Evolutionary conservation across 768 basidiomycete genomes (phyloP).

Genomic region (Rhodotorula kratochvilovae): DNA sequence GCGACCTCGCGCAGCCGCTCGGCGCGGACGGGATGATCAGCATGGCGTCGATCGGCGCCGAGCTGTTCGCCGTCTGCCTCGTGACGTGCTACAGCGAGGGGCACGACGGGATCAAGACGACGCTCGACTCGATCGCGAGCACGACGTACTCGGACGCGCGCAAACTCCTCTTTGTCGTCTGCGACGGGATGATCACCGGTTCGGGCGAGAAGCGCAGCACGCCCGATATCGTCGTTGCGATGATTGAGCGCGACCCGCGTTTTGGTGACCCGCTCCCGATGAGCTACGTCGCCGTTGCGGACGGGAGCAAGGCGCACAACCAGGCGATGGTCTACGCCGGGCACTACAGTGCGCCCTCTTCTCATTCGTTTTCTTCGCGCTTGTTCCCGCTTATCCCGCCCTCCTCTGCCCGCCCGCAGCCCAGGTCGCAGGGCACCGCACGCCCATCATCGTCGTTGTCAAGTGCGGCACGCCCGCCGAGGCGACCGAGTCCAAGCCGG

Average conservation of each 20-base stretch:
- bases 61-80: constrained; percentile 89
- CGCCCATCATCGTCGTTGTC: constrained; percentile 87
- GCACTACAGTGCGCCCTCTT: constrained; percentile 77
- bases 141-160: constrained; percentile 88
- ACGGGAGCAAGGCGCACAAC: constrained; percentile 82
- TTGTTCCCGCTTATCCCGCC: not conserved
- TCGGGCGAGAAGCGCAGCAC: constrained; percentile 92
- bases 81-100: constrained; percentile 99
- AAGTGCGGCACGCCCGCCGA: constrained; percentile 92
- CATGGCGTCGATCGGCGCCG: constrained; percentile 84
- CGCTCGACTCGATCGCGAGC: constrained; percentile 83
- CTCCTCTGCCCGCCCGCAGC: constrained; percentile 2
- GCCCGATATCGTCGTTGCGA: constrained; percentile 87
- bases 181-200: constrained; percentile 98
- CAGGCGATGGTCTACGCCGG: constrained; percentile 98
- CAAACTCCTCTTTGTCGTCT: constrained; percentile 88
- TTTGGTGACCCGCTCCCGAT: constrained; percentile 95
- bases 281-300: constrained; percentile 85
- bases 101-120: constrained; percentile 82
- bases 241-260: constrained; percentile 86
- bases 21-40: constrained; percentile 66
- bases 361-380: too few relatives aligned
- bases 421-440: constrained; percentile 72
- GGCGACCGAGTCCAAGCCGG: constrained; percentile 84
- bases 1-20: constrained; percentile 52